These are phyloP conservation scores for Neurospora sp. DNA, from an alignment of 495 filamentous ascomycete genomes.

Conservation along the genomic window DNA sequence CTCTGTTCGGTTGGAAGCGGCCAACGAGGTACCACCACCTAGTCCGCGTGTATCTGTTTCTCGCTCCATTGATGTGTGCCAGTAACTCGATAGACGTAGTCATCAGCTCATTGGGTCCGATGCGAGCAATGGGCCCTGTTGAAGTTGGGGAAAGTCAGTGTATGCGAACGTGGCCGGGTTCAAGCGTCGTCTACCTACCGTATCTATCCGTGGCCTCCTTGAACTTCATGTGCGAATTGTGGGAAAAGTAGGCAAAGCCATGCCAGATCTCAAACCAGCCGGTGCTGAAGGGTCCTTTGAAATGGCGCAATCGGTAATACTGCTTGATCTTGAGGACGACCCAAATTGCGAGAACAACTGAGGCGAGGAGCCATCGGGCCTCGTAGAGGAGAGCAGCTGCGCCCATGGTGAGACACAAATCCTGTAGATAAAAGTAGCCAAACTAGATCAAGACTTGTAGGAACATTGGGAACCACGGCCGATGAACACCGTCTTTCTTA, in stretches of 20 bases:
- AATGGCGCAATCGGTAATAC: conserved; percentile 5
- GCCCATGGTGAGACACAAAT: not conserved
- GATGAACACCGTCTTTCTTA: not conserved
- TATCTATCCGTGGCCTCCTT: conserved; percentile 4
- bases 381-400: not conserved
- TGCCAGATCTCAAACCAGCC: conserved; percentile 7
- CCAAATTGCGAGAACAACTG: not conserved
- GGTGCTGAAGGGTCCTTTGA: conserved; percentile 8
- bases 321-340: conserved; percentile 4
- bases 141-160: not conserved
- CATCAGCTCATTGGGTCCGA: conserved; percentile 34
- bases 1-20: conserved; percentile 19
- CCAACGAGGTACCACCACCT: conserved; percentile 20
- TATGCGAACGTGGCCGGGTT: not conserved
- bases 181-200: not conserved
- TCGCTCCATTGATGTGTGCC: conserved; percentile 23
- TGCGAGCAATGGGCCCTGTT: conserved; percentile 26
- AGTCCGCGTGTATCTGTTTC: conserved; percentile 21
- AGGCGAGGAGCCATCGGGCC: not conserved
- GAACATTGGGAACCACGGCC: not conserved
- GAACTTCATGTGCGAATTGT: conserved; percentile 7
- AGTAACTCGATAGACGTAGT: conserved; percentile 26
- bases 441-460: not conserved
- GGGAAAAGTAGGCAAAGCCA: conserved; percentile 3
- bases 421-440: not conserved